A percentile compares a stretch with the other conserved stretches of the same genome.
Evolutionary conservation across 2,329 filamentous ascomycete genomes (phyloP).

Genomic region (Pseudogymnoascus sp.): DNA sequence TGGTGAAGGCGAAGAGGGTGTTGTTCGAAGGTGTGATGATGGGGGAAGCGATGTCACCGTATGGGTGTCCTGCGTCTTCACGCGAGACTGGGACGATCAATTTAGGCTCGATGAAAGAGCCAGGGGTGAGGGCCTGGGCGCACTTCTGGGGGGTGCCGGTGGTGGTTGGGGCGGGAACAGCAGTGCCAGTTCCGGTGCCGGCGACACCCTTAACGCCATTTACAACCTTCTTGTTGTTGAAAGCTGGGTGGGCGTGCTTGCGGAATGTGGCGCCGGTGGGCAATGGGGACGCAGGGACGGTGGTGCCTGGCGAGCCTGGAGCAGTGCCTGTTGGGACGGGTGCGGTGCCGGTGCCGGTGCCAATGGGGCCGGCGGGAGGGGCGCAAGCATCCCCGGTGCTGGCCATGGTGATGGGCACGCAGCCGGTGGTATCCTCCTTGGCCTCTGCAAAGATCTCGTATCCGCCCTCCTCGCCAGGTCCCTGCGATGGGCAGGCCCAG

Average conservation of each 20-base stretch:
- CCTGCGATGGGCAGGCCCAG: conserved; percentile 23
- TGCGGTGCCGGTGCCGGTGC: not conserved
- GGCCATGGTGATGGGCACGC: conserved; percentile 19
- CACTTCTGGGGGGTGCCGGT: conserved; percentile 15
- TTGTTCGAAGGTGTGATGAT: conserved; percentile 22
- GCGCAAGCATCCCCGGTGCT: not conserved
- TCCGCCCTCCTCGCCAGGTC: conserved; percentile 23
- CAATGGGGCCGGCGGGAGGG: not conserved
- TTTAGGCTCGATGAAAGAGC: conserved; percentile 21
- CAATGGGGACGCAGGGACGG: conserved; percentile 1
- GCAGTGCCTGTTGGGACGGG: not conserved
- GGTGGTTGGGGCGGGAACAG: not conserved
- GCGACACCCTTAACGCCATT: not conserved
- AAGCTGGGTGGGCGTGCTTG: not conserved
- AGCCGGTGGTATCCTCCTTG: conserved; percentile 20
- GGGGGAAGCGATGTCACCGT: conserved; percentile 19
- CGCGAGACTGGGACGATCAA: conserved; percentile 25
- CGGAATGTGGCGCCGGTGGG: not conserved
- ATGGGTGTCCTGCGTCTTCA: conserved; percentile 15
- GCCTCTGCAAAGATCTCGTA: conserved; percentile 22
- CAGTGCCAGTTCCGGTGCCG: not conserved
- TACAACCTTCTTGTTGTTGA: not conserved
- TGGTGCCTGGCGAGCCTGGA: not conserved
- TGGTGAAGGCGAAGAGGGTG: conserved; percentile 27
- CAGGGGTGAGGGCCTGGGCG: conserved; percentile 19